Evolutionary conservation across 2,329 filamentous ascomycete species (phyloP).

Genomic region (Aspergillus clavatus): DNA sequence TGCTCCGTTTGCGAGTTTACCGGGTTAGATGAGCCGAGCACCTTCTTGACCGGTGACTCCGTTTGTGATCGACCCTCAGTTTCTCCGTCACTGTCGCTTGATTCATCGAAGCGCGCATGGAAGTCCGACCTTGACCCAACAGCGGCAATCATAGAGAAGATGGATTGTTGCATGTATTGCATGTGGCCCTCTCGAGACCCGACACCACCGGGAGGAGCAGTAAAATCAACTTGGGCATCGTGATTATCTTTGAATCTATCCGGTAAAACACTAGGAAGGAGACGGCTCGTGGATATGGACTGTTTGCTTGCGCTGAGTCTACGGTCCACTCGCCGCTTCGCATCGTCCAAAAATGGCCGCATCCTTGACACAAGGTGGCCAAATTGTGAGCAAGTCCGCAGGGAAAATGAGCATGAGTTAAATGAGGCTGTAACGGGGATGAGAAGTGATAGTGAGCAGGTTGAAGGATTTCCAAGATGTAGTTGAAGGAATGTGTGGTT

Average conservation of each 20-base stretch:
- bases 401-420: no score
- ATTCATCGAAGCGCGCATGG: slow-evolving; percentile 74
- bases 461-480: background rate
- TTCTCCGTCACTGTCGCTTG: slow-evolving; percentile 71
- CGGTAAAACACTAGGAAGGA: slow-evolving; percentile 51
- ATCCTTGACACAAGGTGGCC: slow-evolving; percentile 17
- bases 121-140: slow-evolving; percentile 80
- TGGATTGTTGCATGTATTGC: slow-evolving; percentile 83
- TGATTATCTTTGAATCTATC: slow-evolving; percentile 55
- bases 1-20: slow-evolving; percentile 2
- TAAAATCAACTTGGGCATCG: slow-evolving; percentile 58
- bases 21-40: slow-evolving; percentile 6
- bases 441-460: no score
- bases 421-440: no score
- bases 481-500: background rate
- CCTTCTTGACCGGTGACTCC: slow-evolving; percentile 3
- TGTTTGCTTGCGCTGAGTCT: slow-evolving; percentile 41
- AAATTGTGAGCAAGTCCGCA: no score
- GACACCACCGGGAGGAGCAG: slow-evolving; percentile 45
- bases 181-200: slow-evolving; percentile 40
- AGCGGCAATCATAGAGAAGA: slow-evolving; percentile 87
- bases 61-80: slow-evolving; percentile 27
- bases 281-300: slow-evolving; percentile 38
- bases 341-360: slow-evolving; percentile 36
- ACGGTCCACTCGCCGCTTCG: slow-evolving; percentile 40